Conservation (phyloP, 2,329 filamentous ascomycete species). For the Aspergillus pseudoterreus region DNA sequence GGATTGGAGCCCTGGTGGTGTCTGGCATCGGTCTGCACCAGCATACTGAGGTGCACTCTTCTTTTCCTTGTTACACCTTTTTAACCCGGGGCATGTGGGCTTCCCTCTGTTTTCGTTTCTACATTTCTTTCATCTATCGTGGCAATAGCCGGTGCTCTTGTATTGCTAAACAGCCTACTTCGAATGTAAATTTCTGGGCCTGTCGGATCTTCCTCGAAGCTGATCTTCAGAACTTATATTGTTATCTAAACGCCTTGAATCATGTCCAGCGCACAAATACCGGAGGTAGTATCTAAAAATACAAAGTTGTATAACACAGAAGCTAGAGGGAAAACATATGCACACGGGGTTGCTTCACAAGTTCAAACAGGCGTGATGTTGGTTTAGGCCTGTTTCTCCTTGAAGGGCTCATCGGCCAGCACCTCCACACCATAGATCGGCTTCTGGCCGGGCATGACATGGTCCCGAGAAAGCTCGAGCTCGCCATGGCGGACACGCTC, state of each 20-base stretch:
- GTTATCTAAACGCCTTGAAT: constrained; percentile 16
- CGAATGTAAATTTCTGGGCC: constrained; percentile 11
- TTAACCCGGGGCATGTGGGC: neutral
- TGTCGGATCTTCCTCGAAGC: neutral
- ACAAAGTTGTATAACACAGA: constrained; percentile 16
- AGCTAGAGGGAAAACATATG: constrained; percentile 3
- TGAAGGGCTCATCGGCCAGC: constrained; percentile 21
- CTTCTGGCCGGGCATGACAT: constrained; percentile 35
- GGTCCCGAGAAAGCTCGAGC: constrained; percentile 32
- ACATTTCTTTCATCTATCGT: neutral
- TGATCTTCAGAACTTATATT: constrained; percentile 3
- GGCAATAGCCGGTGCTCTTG: constrained; percentile 6
- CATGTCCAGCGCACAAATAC: constrained; percentile 8
- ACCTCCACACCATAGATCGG: constrained; percentile 15
- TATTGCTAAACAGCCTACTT: constrained; percentile 13
- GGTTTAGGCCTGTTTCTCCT: constrained; percentile 20
- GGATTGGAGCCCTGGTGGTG: constrained; percentile 1
- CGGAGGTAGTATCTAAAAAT: constrained; percentile 19
- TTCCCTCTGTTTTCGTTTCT: neutral
- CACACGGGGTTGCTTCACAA: neutral
- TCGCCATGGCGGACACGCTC: constrained; percentile 41
- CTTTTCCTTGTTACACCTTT: neutral
- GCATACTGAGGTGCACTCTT: neutral
- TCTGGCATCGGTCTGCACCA: neutral
- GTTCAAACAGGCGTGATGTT: neutral